Evolutionary conservation across 768 basidiomycete species (phyloP), one percentile per base, ranked within the genome.

Genomic region (Kwoniella sp.): DNA sequence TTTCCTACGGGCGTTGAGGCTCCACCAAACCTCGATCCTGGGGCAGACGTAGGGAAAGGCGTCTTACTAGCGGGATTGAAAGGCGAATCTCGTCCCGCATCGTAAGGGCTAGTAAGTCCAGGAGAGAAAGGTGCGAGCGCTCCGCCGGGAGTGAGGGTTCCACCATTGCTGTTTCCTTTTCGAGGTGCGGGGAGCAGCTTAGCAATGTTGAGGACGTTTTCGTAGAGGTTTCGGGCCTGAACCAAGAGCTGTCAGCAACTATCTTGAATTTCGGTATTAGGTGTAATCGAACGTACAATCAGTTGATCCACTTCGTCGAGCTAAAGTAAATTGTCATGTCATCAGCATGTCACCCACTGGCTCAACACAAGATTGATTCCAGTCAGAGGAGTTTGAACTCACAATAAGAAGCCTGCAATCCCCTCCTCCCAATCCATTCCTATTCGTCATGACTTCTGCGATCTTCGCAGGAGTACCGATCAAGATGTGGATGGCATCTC

Each of bases 221-320:
- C 96, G 74, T 96, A 92, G 59, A 98, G 83, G 77, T 97, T 98
- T 61, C 96, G 88, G 20, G 96, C 79, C 75, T 76, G 34, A 45
- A 20, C 13, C n/a, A n/a, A n/a, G 38, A 30, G 20, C 48, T 26
- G 23, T 64, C 37, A 61, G 58, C 47, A 11, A 7, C n/a, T n/a
- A 37, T n/a, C 47, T 9, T 13, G 26, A 28, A 11, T 28, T 51
- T 23, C 51, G 47, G 34, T 25, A 28, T 54, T 34, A 28, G 37
- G 15, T 0, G 11, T 23, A 64, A 72, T 68, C 41, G n/a, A n/a
- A n/a, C n/a, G n/a, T n/a, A 75, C 95, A 78, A 99, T 96, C 69
- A 99, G 83, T 77, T 98, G 96, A 79, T 99, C 96, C 55, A 96
- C 94, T 79, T 99, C 96, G 76, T 99, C 96, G 22, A 99, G 86